Percentiles rank a stretch among this genome's conserved stretches.
These are phyloP conservation scores for Colletotrichum sp. DNA, from an alignment of 2,329 filamentous ascomycete species.

Conservation along the genomic window DNA sequence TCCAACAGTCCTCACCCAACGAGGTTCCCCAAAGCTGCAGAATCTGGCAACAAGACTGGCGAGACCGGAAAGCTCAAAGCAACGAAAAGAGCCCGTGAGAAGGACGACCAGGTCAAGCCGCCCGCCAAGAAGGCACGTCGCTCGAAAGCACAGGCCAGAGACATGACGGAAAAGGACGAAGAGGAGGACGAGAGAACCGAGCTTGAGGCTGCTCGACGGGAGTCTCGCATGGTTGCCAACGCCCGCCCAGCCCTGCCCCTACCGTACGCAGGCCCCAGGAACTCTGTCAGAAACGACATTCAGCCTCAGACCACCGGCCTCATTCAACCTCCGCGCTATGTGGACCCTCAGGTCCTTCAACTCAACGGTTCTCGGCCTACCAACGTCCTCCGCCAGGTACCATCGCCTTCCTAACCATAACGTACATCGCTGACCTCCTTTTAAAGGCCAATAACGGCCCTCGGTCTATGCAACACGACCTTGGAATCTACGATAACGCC, in stretches of 20 bases:
- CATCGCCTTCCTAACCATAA: not conserved
- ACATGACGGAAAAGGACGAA: not conserved
- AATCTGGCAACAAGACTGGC: not conserved
- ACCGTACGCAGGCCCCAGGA: not conserved
- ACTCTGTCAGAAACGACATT: not conserved
- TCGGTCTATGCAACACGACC: not conserved
- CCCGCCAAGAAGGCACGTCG: not conserved
- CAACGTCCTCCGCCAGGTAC: not conserved
- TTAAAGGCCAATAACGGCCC: not conserved
- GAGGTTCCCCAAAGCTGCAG: not conserved
- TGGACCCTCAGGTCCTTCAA: not conserved
- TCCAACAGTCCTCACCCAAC: not conserved
- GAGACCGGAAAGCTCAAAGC: not conserved
- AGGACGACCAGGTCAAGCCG: not conserved
- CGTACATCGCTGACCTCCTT: not conserved
- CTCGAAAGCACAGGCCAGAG: not conserved
- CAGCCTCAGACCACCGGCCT: not conserved
- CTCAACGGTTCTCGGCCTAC: not conserved
- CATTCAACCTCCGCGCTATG: not conserved
- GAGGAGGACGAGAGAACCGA: not conserved
- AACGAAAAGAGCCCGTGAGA: not conserved
- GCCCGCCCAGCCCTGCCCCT: not conserved
- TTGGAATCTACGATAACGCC: not conserved
- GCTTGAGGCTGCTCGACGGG: not conserved
- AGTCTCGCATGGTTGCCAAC: fast-evolving